These are phyloP conservation scores for Ustilago lituana DNA, from an alignment of 1,284 basidiomycete genomes.

Conservation along the genomic window DNA sequence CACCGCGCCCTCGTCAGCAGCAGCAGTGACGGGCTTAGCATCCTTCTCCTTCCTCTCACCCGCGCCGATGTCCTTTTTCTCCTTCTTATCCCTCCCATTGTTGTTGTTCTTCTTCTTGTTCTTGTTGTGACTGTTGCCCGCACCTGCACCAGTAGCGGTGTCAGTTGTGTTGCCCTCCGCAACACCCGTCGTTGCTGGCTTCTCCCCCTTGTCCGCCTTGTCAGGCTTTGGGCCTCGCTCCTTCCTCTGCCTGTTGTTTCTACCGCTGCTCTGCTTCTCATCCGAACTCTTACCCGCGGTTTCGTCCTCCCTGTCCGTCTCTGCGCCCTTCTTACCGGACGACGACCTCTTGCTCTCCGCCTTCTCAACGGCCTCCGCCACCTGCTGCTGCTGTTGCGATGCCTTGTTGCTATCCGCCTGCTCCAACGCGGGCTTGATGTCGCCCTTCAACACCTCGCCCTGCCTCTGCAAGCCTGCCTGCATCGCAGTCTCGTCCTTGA, in stretches of 20 bases:
- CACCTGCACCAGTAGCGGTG: neutral
- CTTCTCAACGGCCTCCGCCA: neutral
- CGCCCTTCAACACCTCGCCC: constrained; percentile 38
- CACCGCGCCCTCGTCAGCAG: no score
- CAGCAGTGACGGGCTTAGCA: no score
- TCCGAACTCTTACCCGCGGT: constrained; percentile 18
- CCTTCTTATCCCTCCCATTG: constrained; percentile 1
- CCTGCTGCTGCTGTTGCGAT: constrained; percentile 5
- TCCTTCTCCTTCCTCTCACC: constrained; percentile 8
- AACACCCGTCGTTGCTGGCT: neutral
- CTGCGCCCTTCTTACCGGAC: constrained; percentile 9
- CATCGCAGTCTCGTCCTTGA: constrained; percentile 44
- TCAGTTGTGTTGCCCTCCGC: neutral
- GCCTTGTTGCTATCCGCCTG: constrained; percentile 45
- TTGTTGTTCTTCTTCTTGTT: constrained; percentile 35
- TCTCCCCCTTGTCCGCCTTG: constrained; percentile 4
- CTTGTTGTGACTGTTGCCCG: constrained; percentile 31
- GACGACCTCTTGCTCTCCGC: constrained; percentile 7
- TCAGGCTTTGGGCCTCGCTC: no score
- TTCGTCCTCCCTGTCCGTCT: constrained; percentile 24
- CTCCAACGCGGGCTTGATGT: constrained; percentile 31
- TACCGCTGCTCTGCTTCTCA: constrained; percentile 6
- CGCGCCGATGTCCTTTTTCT: neutral
- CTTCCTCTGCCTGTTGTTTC: constrained; percentile 11
- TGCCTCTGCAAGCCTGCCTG: constrained; percentile 34